phyloP scores from a whole-genome alignment of 1,284 basidiomycete species.

The Sporisorium sorghi region DNA sequence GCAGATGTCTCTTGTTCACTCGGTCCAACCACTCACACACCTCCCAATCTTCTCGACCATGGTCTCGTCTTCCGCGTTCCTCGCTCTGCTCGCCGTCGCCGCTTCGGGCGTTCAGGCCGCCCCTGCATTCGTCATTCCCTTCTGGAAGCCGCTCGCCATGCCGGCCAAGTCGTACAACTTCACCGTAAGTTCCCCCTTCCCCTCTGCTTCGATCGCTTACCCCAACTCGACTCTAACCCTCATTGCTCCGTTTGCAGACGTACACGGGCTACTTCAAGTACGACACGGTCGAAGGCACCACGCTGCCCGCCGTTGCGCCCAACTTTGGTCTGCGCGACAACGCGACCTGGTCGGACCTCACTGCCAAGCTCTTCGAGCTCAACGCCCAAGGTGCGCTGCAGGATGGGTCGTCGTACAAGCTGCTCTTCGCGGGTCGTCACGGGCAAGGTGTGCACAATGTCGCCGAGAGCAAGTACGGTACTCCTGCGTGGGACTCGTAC shows the following conservation, averaged over 20 bases:
- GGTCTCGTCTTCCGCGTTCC: constrained; percentile 25
- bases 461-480: constrained; percentile 49
- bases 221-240: not conserved
- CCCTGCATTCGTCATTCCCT: constrained; percentile 22
- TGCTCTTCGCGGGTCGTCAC: constrained; percentile 49
- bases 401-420: constrained; percentile 48
- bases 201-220: not conserved
- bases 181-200: constrained; percentile 13
- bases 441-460: constrained; percentile 58
- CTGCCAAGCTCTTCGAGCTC: constrained; percentile 26
- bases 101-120: constrained; percentile 27
- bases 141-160: constrained; percentile 34
- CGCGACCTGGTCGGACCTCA: constrained; percentile 41
- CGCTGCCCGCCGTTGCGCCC: constrained; percentile 44
- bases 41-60: not conserved
- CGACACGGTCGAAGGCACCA: constrained; percentile 27
- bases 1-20: too few relatives aligned
- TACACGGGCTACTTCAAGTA: constrained; percentile 49
- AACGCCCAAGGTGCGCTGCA: constrained; percentile 22
- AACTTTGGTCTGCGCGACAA: constrained; percentile 51
- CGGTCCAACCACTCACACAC: not conserved
- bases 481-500: constrained; percentile 40
- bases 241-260: constrained; percentile 12
- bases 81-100: constrained; percentile 28
- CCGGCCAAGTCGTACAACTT: constrained; percentile 41